phyloP scores from a whole-genome alignment of 495 filamentous ascomycete species.

The Parachaetomium inaequale region DNA sequence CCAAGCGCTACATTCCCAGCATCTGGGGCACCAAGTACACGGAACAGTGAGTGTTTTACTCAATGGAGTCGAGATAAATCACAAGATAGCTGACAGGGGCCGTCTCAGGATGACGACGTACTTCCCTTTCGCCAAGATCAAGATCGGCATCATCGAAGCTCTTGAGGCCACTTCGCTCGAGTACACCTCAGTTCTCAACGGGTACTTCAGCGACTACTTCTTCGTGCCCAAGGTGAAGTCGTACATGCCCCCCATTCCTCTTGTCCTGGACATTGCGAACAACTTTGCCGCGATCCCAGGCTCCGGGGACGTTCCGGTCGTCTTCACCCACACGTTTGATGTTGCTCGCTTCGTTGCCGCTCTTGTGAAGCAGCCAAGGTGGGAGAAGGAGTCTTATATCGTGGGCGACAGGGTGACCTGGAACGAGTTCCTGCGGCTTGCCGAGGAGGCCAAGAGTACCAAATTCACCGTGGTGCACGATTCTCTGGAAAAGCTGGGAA shows the following conservation, averaged over 20 bases:
- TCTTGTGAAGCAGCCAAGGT: conserved; percentile 43
- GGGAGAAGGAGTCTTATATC: conserved; percentile 44
- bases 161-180: conserved; percentile 29
- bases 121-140: background rate
- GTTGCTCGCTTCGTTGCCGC: conserved; percentile 50
- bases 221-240: conserved; percentile 46
- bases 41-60: conserved; percentile 21
- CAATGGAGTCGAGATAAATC: background rate
- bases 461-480: conserved; percentile 52
- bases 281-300: conserved; percentile 52
- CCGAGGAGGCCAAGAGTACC: conserved; percentile 44
- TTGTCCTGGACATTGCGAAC: conserved; percentile 48
- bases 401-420: conserved; percentile 48
- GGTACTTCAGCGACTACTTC: conserved; percentile 57
- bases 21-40: conserved; percentile 37
- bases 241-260: conserved; percentile 37
- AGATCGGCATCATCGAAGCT: background rate
- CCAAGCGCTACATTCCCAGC: conserved; percentile 49
- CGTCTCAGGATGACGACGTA: too few relatives aligned
- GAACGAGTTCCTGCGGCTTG: conserved; percentile 45
- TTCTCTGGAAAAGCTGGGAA: conserved; percentile 42
- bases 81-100: too few relatives aligned
- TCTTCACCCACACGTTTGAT: conserved; percentile 54
- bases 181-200: conserved; percentile 48
- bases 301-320: conserved; percentile 44